A percentile compares a stretch with the other conserved stretches of the same genome.
phyloP scores from a whole-genome alignment of 805 yeast genomes.

The Saturnispora bothae region DNA sequence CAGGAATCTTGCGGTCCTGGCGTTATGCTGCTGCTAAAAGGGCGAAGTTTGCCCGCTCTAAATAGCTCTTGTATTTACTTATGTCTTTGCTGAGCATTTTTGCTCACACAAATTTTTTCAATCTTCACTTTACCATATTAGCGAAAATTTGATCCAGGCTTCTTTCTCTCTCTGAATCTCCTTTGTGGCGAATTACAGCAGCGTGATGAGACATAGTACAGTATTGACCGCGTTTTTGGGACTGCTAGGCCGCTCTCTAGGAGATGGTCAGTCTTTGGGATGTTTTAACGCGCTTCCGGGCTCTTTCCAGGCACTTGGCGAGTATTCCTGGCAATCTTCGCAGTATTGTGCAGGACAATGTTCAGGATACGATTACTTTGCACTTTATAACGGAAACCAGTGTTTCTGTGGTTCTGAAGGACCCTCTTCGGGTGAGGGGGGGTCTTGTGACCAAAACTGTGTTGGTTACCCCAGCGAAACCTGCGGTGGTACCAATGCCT shows the following conservation, averaged over 20 bases:
- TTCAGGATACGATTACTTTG: conserved; percentile 37
- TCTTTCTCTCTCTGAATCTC: background rate
- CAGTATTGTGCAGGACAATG: conserved; percentile 38
- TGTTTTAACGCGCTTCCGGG: conserved; percentile 30
- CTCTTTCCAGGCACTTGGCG: conserved; percentile 33
- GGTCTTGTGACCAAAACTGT: conserved; percentile 29
- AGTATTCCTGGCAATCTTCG: conserved; percentile 49
- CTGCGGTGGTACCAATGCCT: conserved; percentile 46
- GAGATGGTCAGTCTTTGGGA: conserved; percentile 21
- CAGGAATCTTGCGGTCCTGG: conserved; percentile 64
- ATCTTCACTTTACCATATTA: background rate
- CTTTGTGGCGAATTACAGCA: background rate
- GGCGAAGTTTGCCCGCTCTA: conserved; percentile 22
- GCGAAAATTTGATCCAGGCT: background rate
- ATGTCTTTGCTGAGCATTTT: too few species aligned
- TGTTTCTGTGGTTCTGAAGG: conserved; percentile 59
- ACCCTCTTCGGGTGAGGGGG: conserved; percentile 19
- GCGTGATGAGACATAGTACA: too few species aligned
- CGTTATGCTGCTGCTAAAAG: conserved; percentile 71
- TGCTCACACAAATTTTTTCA: too few species aligned
- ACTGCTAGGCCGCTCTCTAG: background rate
- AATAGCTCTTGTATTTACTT: background rate
- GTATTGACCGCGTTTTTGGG: conserved; percentile 1
- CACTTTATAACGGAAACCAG: conserved; percentile 38
- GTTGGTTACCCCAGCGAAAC: conserved; percentile 49